phyloP scores from a whole-genome alignment of 2,329 filamentous ascomycete genomes.

The Periconia macrospinosa region DNA sequence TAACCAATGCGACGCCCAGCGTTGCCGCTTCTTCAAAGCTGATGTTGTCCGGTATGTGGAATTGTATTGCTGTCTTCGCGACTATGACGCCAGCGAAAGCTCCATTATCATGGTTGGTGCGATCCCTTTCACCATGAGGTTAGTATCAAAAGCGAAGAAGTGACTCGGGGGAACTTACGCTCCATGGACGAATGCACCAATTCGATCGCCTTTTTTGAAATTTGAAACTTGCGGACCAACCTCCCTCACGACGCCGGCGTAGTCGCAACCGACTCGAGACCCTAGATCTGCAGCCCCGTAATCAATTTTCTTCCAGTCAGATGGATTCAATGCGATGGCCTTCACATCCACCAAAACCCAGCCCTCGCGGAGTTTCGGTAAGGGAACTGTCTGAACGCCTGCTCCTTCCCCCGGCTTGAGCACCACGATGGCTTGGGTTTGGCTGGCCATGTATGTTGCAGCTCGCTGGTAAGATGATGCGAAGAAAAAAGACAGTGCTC shows the following conservation, averaged over 20 bases:
- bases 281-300: constrained; percentile 38
- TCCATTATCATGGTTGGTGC: constrained; percentile 49
- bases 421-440: too few species aligned
- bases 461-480: too few species aligned
- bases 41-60: constrained; percentile 52
- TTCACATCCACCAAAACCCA: constrained; percentile 58
- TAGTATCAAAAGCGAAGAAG: neutral
- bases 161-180: constrained; percentile 24
- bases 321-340: constrained; percentile 59
- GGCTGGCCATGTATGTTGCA: too few species aligned
- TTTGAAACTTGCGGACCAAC: constrained; percentile 54
- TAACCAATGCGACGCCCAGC: constrained; percentile 55
- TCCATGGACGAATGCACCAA: constrained; percentile 57
- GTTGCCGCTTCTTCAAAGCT: constrained; percentile 58
- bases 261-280: constrained; percentile 55
- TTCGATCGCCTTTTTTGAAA: constrained; percentile 55
- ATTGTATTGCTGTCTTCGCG: constrained; percentile 53
- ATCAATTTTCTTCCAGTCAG: constrained; percentile 54
- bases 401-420: too few species aligned
- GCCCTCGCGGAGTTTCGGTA: constrained; percentile 31
- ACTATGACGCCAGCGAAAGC: constrained; percentile 58
- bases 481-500: too few species aligned
- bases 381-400: too few species aligned
- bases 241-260: constrained; percentile 56
- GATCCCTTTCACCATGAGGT: constrained; percentile 16